A percentile compares a stretch with the other conserved stretches of the same genome.
Conservation (phyloP, 805 yeast genomes). For the Candida pseudoglaebosa region DNA sequence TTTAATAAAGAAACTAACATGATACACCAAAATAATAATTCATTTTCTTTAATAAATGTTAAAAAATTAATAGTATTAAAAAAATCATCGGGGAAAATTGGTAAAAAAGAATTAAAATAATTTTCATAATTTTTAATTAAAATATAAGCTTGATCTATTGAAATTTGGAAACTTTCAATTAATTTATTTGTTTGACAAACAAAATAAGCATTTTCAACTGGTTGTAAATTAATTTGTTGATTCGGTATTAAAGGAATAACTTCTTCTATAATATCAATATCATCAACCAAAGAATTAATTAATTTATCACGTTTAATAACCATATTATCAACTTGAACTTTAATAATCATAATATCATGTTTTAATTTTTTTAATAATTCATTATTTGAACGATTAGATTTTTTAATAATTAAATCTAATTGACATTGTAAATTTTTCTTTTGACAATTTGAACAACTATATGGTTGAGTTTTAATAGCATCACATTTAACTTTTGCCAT, state of each 20-base stretch:
- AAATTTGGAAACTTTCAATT: not conserved
- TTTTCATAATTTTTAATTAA: slow-evolving; percentile 19
- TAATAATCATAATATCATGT: slow-evolving; percentile 22
- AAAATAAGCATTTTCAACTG: slow-evolving; percentile 2
- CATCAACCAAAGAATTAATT: slow-evolving; percentile 10
- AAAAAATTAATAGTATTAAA: slow-evolving; percentile 12
- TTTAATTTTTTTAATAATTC: slow-evolving; percentile 24
- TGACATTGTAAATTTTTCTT: slow-evolving; percentile 50
- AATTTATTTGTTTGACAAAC: slow-evolving; percentile 1
- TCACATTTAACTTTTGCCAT: slow-evolving; percentile 67
- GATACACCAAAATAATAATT: slow-evolving; percentile 39
- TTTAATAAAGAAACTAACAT: slow-evolving; percentile 31
- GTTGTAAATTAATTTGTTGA: not conserved
- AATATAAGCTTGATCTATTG: slow-evolving; percentile 10
- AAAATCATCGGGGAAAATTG: slow-evolving; percentile 27
- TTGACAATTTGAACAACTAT: slow-evolving; percentile 54
- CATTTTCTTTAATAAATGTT: slow-evolving; percentile 23
- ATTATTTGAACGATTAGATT: slow-evolving; percentile 43
- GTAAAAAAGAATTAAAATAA: slow-evolving; percentile 28
- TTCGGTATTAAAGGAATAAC: not conserved
- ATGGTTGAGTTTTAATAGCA: slow-evolving; percentile 47
- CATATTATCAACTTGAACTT: slow-evolving; percentile 19
- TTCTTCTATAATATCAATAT: not conserved
- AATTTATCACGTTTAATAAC: slow-evolving; percentile 17
- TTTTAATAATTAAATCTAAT: slow-evolving; percentile 48